Evolutionary conservation across 768 basidiomycete genomes (phyloP).

Genomic region (Agaricus subrufescens): DNA sequence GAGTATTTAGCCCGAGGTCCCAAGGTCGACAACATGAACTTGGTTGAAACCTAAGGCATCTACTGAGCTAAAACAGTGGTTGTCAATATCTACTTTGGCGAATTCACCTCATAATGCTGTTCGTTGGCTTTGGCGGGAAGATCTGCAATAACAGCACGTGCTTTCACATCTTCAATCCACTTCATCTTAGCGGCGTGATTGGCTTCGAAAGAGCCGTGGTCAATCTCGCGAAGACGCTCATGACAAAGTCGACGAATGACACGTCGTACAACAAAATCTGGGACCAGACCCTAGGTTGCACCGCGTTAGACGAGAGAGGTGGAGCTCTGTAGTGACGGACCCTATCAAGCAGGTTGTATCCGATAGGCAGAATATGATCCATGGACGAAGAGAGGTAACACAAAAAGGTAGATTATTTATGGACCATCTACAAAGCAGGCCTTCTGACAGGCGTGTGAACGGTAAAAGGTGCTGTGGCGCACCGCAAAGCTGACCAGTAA

Average conservation of each 20-base stretch:
- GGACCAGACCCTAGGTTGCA: slow-evolving; percentile 46
- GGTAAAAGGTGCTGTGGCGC: neutral
- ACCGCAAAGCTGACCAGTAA: neutral
- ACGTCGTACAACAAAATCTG: slow-evolving; percentile 44
- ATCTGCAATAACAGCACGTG: slow-evolving; percentile 50
- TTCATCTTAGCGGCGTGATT: slow-evolving; percentile 65
- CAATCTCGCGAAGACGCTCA: slow-evolving; percentile 54
- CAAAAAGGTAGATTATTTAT: neutral
- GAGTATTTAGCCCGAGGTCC: slow-evolving; percentile 68
- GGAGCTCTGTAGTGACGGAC: slow-evolving; percentile 1
- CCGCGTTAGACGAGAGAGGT: neutral
- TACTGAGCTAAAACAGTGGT: too few species aligned
- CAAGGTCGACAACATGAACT: slow-evolving; percentile 62
- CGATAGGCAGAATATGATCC: slow-evolving; percentile 27
- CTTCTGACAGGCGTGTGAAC: neutral
- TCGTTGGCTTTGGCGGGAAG: slow-evolving; percentile 66
- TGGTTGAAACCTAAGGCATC: slow-evolving; percentile 41
- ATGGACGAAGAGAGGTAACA: slow-evolving; percentile 1
- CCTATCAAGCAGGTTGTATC: slow-evolving; percentile 28
- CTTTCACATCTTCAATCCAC: slow-evolving; percentile 55
- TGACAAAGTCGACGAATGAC: slow-evolving; percentile 39
- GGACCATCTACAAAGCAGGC: neutral
- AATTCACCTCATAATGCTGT: slow-evolving; percentile 67
- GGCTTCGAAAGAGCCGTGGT: slow-evolving; percentile 51
- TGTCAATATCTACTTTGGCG: too few species aligned